Percentiles rank a stretch among this genome's conserved stretches.
Conservation (phyloP, 2,329 filamentous ascomycete genomes). For the Graphilbum sp. region DNA sequence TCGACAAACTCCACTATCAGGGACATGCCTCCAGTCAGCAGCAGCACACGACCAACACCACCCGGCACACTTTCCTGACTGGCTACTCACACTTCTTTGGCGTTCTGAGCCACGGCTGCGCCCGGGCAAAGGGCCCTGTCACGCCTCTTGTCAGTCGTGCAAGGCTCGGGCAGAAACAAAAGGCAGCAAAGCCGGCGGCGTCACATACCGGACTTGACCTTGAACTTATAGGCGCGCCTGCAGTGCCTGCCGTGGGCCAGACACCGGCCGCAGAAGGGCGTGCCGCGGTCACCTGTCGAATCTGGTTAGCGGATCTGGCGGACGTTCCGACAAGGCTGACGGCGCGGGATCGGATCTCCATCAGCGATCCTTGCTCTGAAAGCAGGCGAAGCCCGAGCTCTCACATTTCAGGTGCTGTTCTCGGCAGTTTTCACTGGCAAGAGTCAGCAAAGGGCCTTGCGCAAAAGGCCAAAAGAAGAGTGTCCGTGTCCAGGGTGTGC, state of each 20-base stretch:
- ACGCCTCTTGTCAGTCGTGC: too few relatives aligned
- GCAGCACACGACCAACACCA: too few relatives aligned
- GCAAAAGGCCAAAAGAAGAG: not conserved
- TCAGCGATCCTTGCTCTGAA: too few relatives aligned
- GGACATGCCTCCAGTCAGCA: too few relatives aligned
- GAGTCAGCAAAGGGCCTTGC: not conserved
- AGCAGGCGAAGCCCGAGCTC: too few relatives aligned
- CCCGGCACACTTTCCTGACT: too few relatives aligned
- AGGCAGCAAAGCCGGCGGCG: not conserved
- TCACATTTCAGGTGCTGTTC: slow-evolving; percentile 30
- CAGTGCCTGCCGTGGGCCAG: slow-evolving; percentile 13
- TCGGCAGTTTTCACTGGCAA: slow-evolving; percentile 26
- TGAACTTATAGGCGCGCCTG: slow-evolving; percentile 17
- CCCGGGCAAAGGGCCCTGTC: slow-evolving; percentile 15
- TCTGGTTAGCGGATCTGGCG: not conserved
- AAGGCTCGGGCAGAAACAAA: not conserved
- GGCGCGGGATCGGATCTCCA: too few relatives aligned
- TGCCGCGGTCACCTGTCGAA: slow-evolving; percentile 21
- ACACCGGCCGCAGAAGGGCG: slow-evolving; percentile 18
- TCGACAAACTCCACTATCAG: slow-evolving; percentile 9
- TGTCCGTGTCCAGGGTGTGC: too few relatives aligned
- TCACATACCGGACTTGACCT: slow-evolving; percentile 12
- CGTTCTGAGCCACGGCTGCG: slow-evolving; percentile 18
- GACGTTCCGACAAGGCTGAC: not conserved
- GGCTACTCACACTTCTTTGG: slow-evolving; percentile 14